Conservation (phyloP, 2,329 filamentous ascomycete genomes). For the Dactylellina drechsleri region DNA sequence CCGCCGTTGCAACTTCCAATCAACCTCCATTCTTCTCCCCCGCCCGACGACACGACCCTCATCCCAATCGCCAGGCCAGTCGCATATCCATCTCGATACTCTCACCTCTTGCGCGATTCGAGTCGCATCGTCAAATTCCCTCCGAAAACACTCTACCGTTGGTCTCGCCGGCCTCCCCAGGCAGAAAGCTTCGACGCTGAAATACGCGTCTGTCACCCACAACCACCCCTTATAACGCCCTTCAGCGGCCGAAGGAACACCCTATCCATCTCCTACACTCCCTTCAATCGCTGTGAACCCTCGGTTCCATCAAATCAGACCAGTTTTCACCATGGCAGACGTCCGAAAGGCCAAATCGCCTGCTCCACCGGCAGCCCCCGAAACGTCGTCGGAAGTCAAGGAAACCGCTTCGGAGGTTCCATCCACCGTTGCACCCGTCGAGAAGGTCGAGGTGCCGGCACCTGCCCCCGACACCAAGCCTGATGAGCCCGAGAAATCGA, state of each 20-base stretch:
- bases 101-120: slow-evolving; percentile 50
- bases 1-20: slow-evolving; percentile 3
- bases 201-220: slow-evolving; percentile 49
- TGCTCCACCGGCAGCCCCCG: slow-evolving; percentile 45
- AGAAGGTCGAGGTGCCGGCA: slow-evolving; percentile 49
- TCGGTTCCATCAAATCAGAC: slow-evolving; percentile 13
- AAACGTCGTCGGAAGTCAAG: slow-evolving; percentile 50
- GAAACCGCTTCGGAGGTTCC: slow-evolving; percentile 50
- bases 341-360: slow-evolving; percentile 43
- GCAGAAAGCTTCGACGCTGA: slow-evolving; percentile 45
- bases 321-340: slow-evolving; percentile 33
- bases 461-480: slow-evolving; percentile 42
- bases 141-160: slow-evolving; percentile 16
- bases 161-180: slow-evolving; percentile 26
- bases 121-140: slow-evolving; percentile 34
- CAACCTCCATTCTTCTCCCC: slow-evolving; percentile 10
- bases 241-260: neutral
- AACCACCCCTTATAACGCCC: slow-evolving; percentile 29
- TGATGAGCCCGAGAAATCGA: slow-evolving; percentile 28
- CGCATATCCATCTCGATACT: slow-evolving; percentile 14
- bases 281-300: neutral
- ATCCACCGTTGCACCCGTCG: slow-evolving; percentile 52
- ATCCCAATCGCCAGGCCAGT: slow-evolving; percentile 32
- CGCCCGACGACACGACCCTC: slow-evolving; percentile 17
- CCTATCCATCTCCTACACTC: neutral